phyloP scores from a whole-genome alignment of 2,329 filamentous ascomycete genomes.

The Geosmithia putterillii region DNA sequence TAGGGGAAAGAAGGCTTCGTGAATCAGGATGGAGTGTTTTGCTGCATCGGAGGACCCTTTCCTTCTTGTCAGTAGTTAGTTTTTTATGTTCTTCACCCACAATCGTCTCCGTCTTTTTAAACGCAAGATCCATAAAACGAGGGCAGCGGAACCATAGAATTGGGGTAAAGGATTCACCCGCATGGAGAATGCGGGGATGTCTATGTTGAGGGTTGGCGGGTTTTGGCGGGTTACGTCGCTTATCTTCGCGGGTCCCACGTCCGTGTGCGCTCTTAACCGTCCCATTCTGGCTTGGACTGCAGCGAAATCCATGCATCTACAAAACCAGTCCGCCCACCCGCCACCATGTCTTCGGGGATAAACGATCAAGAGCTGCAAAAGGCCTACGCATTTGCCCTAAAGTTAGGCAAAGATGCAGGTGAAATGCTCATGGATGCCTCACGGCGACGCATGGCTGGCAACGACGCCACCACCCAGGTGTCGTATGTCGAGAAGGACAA shows the following conservation, averaged over 20 bases:
- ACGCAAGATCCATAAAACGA: too few relatives aligned
- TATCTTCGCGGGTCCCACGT: not conserved
- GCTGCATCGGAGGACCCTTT: too few relatives aligned
- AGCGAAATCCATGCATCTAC: not conserved
- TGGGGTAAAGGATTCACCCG: too few relatives aligned
- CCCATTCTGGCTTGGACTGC: not conserved
- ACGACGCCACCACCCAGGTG: constrained; percentile 7
- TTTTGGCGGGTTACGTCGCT: not conserved
- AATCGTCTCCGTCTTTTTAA: too few relatives aligned
- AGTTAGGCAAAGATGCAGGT: constrained; percentile 59
- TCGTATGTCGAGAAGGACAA: constrained; percentile 52
- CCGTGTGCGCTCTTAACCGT: too few relatives aligned
- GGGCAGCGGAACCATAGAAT: too few relatives aligned
- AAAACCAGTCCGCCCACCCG: not conserved
- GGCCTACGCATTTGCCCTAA: constrained; percentile 58
- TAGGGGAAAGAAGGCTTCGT: too few relatives aligned
- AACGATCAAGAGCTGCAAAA: constrained; percentile 41
- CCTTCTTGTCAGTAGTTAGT: too few relatives aligned
- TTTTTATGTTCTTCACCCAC: too few relatives aligned
- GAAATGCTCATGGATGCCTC: constrained; percentile 53
- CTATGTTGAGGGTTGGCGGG: not conserved
- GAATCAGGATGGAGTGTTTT: too few relatives aligned
- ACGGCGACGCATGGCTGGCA: constrained; percentile 12
- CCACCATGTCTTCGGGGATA: constrained; percentile 9
- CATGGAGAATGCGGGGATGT: too few relatives aligned